Percentiles rank a stretch among this genome's conserved stretches.
Evolutionary conservation across 176 grass and related monocot species (phyloP).

Genomic region (Alloteropsis semialata): DNA sequence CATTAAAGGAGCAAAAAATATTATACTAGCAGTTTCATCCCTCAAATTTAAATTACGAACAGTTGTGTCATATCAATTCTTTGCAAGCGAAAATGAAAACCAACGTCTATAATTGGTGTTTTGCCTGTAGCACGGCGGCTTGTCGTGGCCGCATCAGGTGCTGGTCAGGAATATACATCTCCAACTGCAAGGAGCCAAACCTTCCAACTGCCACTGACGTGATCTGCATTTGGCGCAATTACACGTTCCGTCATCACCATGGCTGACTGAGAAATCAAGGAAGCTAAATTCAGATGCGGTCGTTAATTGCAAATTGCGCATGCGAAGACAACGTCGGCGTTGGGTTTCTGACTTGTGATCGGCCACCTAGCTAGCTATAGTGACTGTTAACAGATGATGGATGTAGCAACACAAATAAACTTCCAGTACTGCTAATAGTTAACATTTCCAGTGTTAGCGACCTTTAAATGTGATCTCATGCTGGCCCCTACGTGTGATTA

Average conservation of each 20-base stretch:
- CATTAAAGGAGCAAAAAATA: too few species aligned
- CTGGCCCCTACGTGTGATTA: neutral
- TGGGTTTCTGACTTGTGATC: neutral
- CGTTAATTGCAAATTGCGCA: neutral
- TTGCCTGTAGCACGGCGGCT: neutral
- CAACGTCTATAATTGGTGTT: neutral
- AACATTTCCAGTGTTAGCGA: neutral
- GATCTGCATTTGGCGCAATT: neutral
- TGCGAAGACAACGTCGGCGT: neutral
- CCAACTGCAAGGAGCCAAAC: neutral
- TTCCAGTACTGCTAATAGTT: neutral
- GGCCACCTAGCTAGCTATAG: slow-evolving; percentile 5
- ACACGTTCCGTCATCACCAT: neutral
- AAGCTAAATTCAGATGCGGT: neutral
- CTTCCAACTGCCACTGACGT: neutral
- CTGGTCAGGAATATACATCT: neutral
- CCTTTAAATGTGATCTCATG: neutral
- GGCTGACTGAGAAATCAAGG: neutral
- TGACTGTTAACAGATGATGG: neutral
- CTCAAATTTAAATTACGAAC: too few species aligned
- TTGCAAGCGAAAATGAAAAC: too few species aligned
- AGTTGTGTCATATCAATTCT: too few species aligned
- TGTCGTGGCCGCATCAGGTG: neutral
- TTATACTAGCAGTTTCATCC: too few species aligned
- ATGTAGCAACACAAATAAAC: slow-evolving; percentile 6